Conservation (phyloP, 345 rosid genomes). For the Salix brachista region DNA sequence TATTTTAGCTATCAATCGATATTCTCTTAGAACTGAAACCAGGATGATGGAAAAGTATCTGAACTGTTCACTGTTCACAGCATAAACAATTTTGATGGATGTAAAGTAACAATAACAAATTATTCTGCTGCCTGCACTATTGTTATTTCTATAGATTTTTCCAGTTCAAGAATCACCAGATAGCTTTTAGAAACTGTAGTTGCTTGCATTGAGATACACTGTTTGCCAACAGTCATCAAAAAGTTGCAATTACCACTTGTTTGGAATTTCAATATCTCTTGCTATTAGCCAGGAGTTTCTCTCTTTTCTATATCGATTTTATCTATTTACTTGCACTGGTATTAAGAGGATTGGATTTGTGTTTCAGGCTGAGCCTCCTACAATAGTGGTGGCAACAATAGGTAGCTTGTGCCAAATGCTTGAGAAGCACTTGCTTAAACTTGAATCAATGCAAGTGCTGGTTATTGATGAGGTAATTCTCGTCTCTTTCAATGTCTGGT, state of each 20-base stretch:
- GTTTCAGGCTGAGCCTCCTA: conserved; percentile 92
- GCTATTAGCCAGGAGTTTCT: not conserved
- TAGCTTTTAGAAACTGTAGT: not conserved
- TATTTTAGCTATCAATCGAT: no score
- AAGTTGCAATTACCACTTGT: not conserved
- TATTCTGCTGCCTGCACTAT: not conserved
- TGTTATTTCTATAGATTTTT: not conserved
- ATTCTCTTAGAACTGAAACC: no score
- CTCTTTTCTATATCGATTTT: not conserved
- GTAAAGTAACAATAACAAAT: no score
- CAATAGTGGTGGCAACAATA: conserved; percentile 77
- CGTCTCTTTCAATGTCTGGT: not conserved
- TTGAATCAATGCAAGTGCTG: conserved; percentile 62
- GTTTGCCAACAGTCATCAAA: no score
- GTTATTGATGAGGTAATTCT: conserved; percentile 80
- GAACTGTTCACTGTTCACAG: not conserved
- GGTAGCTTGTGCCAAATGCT: conserved; percentile 82
- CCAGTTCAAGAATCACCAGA: not conserved
- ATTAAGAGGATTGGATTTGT: conserved; percentile 5
- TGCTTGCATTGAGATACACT: not conserved
- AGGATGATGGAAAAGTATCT: no score
- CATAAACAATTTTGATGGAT: no score
- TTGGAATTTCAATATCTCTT: not conserved
- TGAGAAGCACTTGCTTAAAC: conserved; percentile 67
- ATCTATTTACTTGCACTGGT: not conserved